Conservation (phyloP, 2,329 filamentous ascomycete genomes). For the Huntiella abstrusa region DNA sequence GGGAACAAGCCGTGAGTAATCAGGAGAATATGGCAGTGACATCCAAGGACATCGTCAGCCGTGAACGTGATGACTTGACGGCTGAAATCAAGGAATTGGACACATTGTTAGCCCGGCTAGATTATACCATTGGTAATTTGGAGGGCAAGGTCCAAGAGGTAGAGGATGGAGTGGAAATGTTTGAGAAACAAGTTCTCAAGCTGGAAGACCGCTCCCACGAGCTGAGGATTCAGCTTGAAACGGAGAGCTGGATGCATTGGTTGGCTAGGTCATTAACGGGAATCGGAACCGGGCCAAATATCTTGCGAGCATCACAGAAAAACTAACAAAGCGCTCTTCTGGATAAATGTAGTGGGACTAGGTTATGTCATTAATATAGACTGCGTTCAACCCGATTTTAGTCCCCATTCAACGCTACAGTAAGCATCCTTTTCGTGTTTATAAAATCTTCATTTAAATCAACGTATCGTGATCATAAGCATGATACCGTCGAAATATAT, state of each 20-base stretch:
- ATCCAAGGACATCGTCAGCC: conserved; percentile 48
- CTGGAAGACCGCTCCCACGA: conserved; percentile 46
- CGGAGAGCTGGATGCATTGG: conserved; percentile 47
- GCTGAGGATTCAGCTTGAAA: conserved; percentile 42
- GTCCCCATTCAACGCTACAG: background rate
- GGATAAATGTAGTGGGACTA: background rate
- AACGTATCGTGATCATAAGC: background rate
- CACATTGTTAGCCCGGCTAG: conserved; percentile 62
- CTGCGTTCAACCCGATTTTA: background rate
- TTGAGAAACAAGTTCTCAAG: conserved; percentile 58
- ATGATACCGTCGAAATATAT: conserved; percentile 1
- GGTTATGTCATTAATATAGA: background rate
- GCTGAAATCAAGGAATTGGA: conserved; percentile 66
- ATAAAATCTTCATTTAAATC: background rate
- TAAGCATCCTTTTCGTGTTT: background rate
- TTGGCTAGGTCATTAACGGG: conserved; percentile 41
- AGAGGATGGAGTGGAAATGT: conserved; percentile 62
- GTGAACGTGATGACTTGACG: conserved; percentile 48
- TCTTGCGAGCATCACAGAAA: conserved; percentile 19
- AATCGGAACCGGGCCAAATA: conserved; percentile 40
- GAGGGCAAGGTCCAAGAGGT: conserved; percentile 68
- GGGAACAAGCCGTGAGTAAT: conserved; percentile 49
- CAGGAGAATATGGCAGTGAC: conserved; percentile 49
- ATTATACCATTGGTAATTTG: conserved; percentile 79
- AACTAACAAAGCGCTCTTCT: background rate